A percentile compares a stretch with the other conserved stretches of the same genome.
Conservation (phyloP, 164 flowering plant genomes). For the Macadamia tetraphylla region DNA sequence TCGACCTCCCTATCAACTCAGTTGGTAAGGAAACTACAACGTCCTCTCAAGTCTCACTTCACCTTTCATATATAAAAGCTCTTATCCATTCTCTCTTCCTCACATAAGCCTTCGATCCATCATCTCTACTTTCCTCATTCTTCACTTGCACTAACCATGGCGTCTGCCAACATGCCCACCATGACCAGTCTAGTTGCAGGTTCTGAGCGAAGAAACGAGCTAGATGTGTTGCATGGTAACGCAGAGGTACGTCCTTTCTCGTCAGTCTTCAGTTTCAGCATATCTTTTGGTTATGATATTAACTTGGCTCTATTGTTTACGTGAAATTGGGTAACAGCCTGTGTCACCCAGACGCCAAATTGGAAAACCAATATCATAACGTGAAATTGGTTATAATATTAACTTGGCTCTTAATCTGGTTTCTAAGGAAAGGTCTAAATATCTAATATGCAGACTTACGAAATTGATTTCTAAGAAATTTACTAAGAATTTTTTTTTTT, state of each 20-base stretch:
- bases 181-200: conserved; percentile 27
- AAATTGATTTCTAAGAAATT: neutral
- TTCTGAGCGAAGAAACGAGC: conserved; percentile 18
- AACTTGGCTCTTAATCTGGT: neutral
- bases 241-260: no score
- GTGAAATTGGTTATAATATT: no score
- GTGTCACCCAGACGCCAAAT: conserved; percentile 25
- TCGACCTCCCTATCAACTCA: conserved; percentile 52
- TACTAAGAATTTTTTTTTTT: no score
- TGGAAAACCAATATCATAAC: neutral
- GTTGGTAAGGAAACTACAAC: conserved; percentile 26
- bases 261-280: no score
- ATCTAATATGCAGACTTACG: neutral
- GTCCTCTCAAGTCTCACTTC: conserved; percentile 33
- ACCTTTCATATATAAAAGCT: conserved; percentile 10
- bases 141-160: conserved; percentile 7
- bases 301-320: no score
- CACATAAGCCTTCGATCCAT: neutral
- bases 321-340: conserved; percentile 12
- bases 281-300: no score
- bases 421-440: neutral
- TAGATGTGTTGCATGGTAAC: no score
- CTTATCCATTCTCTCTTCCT: neutral
- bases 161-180: conserved; percentile 11
- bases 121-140: neutral